A percentile compares a stretch with the other conserved stretches of the same genome.
These are phyloP conservation scores for Garcia nutans DNA, from an alignment of 345 rosid genomes.

Conservation along the genomic window DNA sequence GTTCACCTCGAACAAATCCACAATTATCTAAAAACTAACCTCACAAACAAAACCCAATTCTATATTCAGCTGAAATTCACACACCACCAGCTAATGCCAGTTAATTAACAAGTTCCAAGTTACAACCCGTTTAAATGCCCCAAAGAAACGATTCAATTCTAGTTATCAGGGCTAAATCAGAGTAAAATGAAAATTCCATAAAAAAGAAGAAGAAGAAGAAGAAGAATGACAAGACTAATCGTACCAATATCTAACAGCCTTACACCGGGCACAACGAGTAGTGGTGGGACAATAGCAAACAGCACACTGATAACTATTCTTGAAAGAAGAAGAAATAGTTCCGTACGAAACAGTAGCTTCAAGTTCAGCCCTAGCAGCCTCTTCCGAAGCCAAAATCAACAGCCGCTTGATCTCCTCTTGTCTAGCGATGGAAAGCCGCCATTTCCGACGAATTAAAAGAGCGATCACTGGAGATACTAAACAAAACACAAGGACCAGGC, in stretches of 20 bases:
- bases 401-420: conserved; percentile 75
- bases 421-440: conserved; percentile 61
- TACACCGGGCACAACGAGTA: conserved; percentile 83
- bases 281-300: conserved; percentile 76
- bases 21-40: not conserved
- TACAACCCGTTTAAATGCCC: not conserved
- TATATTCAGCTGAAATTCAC: not conserved
- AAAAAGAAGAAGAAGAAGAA: not conserved
- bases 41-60: not conserved
- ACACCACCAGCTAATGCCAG: not conserved
- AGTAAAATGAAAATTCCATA: conserved; percentile 2
- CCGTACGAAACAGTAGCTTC: conserved; percentile 59
- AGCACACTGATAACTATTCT: conserved; percentile 52
- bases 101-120: not conserved
- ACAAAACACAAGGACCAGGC: conserved; percentile 61
- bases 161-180: not conserved
- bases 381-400: conserved; percentile 74
- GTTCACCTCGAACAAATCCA: not conserved
- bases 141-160: not conserved
- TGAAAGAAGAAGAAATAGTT: conserved; percentile 30
- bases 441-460: conserved; percentile 56
- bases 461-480: conserved; percentile 45
- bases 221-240: conserved; percentile 9
- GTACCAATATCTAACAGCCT: conserved; percentile 88
- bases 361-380: conserved; percentile 77